phyloP scores from a whole-genome alignment of 2,329 filamentous ascomycete species.

The Aspergillus spinulosporus region DNA sequence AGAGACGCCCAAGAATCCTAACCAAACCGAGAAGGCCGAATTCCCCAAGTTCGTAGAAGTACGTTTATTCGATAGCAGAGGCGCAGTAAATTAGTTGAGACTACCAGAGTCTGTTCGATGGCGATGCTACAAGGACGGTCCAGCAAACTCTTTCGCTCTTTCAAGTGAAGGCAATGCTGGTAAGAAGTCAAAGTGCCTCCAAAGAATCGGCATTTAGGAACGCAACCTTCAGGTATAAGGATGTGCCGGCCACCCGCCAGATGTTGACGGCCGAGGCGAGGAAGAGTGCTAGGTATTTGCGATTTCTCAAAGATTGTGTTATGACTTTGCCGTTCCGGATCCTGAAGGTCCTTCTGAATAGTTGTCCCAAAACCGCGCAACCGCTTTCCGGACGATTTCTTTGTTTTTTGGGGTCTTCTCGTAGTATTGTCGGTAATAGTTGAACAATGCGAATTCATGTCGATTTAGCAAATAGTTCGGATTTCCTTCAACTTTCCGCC shows the following conservation, averaged over 20 bases:
- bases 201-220: neutral
- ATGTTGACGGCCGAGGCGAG: slow-evolving; percentile 44
- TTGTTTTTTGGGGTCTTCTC: slow-evolving; percentile 46
- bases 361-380: slow-evolving; percentile 59
- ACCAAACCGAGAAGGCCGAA: neutral
- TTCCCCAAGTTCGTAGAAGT: neutral
- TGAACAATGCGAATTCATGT: slow-evolving; percentile 84
- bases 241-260: slow-evolving; percentile 51
- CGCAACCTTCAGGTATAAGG: neutral
- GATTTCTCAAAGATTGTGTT: slow-evolving; percentile 1
- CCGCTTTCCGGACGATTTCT: slow-evolving; percentile 48
- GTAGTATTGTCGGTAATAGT: slow-evolving; percentile 74
- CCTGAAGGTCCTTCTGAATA: slow-evolving; percentile 29
- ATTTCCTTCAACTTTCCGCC: slow-evolving; percentile 64
- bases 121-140: slow-evolving; percentile 1
- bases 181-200: neutral
- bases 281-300: slow-evolving; percentile 2
- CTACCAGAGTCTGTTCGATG: slow-evolving; percentile 10
- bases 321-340: slow-evolving; percentile 28
- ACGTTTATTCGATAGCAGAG: neutral
- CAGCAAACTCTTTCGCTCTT: neutral
- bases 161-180: neutral
- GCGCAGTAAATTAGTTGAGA: slow-evolving; percentile 1
- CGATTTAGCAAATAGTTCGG: slow-evolving; percentile 72
- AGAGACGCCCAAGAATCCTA: slow-evolving; percentile 1